Evolutionary conservation across 1,139 yeast genomes (phyloP).

Genomic region (Pichia sp.): DNA sequence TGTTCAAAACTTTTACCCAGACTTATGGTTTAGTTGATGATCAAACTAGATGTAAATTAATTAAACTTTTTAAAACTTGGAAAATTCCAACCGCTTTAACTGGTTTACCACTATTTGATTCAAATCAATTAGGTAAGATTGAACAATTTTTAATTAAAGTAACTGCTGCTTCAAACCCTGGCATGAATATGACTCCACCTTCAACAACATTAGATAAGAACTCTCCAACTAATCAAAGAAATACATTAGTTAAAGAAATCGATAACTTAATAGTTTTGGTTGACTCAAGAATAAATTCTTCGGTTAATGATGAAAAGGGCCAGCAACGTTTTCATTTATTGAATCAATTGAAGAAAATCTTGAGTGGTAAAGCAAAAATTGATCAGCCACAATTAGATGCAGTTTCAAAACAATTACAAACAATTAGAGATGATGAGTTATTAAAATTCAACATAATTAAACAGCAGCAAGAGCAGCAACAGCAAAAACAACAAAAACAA

Average conservation of each 20-base stretch:
- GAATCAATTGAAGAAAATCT: conserved; percentile 36
- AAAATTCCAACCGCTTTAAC: conserved; percentile 55
- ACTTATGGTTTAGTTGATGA: conserved; percentile 77
- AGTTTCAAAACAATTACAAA: conserved; percentile 27
- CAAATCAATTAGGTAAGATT: conserved; percentile 62
- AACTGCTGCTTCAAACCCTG: conserved; percentile 26
- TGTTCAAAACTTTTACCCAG: conserved; percentile 63
- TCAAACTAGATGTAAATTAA: conserved; percentile 63
- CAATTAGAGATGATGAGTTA: conserved; percentile 29
- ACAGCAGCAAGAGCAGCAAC: conserved; percentile 23
- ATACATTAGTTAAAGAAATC: conserved; percentile 39
- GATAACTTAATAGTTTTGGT: conserved; percentile 33
- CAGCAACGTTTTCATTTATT: conserved; percentile 36
- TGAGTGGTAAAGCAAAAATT: conserved; percentile 31
- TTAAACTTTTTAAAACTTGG: conserved; percentile 85
- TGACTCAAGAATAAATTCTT: conserved; percentile 26
- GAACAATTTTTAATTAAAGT: conserved; percentile 66
- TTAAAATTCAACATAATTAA: conserved; percentile 22
- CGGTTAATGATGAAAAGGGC: conserved; percentile 27
- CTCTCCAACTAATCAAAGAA: neutral
- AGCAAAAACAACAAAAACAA: conserved; percentile 15
- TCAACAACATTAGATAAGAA: neutral
- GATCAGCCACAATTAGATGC: conserved; percentile 36
- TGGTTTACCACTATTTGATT: conserved; percentile 65
- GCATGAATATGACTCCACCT: neutral